Evolutionary conservation across 192 early-diverging fungal species (phyloP), one percentile per base, ranked within the genome.

Genomic region (Coemansia erecta): DNA sequence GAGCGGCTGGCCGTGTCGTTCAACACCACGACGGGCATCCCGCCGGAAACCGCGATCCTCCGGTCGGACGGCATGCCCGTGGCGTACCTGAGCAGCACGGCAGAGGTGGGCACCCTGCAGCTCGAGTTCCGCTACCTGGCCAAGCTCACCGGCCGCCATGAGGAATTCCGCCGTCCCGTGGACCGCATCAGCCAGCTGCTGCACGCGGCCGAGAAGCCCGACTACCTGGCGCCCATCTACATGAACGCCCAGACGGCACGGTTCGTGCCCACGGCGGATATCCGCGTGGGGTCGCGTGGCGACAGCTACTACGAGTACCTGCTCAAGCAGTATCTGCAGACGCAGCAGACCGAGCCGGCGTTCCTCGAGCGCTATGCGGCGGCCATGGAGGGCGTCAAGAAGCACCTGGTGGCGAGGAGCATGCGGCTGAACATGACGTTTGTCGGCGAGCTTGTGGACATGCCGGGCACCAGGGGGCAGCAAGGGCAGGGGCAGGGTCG

Each of bases 241-340:
- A 80, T 79, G 40, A 61, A 72, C 47, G 61, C 53, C 8, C 40
- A 10, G 2, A 66, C 44, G 2, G 59, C 46, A 12, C 21, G 28
- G 35, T 72, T 72, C 22, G 33, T 37, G 8, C 35, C 66, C 0
- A 61, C 62, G 8, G 51, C 48, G 10, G 55, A 62, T 8, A 68
- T 68, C 10, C 64, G 68, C 1, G 43, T 77, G 28, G 79, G 70
- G 11, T 75, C 60, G 18, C 59, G 63, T 17, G 93, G 92, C 19
- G 95, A 98, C 56, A 92, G 89, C 53, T 98, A 96, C 63, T 98
- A 98, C 73, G 92, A 98, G 77, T 98, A 98, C 61, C 77, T 95
- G 44, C 85, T 89, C 17, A 98, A 98, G 66, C 92, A 94, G 70
- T 93, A 87, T 59, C 69, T 95, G n/a, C 88, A 90, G 55, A 93